Evolutionary conservation across 1,284 basidiomycete genomes (phyloP).

Genomic region (Rugosomyces carneus): DNA sequence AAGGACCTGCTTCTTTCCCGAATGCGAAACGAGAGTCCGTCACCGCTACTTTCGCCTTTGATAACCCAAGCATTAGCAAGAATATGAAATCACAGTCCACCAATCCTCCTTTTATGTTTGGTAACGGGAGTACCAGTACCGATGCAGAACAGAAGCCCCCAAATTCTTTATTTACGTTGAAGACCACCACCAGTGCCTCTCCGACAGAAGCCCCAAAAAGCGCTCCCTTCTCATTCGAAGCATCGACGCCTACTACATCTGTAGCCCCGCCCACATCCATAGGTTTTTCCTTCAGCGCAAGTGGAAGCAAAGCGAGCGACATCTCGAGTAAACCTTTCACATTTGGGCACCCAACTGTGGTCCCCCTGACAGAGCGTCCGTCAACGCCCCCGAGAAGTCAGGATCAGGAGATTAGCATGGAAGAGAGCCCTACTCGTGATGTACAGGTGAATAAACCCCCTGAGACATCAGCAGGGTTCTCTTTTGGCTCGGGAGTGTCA

Average conservation of each 20-base stretch:
- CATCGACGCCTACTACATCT: constrained; percentile 18
- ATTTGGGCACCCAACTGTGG: constrained; percentile 28
- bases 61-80: not conserved
- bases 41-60: not conserved
- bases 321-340: constrained; percentile 29
- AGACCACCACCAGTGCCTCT: constrained; percentile 20
- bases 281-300: constrained; percentile 26
- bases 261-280: constrained; percentile 18
- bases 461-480: constrained; percentile 36
- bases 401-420: constrained; percentile 59
- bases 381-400: constrained; percentile 49
- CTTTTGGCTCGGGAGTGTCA: constrained; percentile 32
- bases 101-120: not conserved
- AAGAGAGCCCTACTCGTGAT: constrained; percentile 62
- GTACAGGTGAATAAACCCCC: constrained; percentile 30
- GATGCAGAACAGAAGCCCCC: constrained; percentile 6
- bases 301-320: constrained; percentile 23
- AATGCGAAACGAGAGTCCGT: not conserved
- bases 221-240: constrained; percentile 19
- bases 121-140: not conserved
- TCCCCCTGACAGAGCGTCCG: constrained; percentile 28
- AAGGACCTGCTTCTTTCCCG: constrained; percentile 16
- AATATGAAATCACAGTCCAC: not conserved
- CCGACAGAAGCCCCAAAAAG: constrained; percentile 18
- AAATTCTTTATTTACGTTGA: constrained; percentile 19